phyloP scores from a whole-genome alignment of 768 basidiomycete species.

The Pisolithus marmoratus region DNA sequence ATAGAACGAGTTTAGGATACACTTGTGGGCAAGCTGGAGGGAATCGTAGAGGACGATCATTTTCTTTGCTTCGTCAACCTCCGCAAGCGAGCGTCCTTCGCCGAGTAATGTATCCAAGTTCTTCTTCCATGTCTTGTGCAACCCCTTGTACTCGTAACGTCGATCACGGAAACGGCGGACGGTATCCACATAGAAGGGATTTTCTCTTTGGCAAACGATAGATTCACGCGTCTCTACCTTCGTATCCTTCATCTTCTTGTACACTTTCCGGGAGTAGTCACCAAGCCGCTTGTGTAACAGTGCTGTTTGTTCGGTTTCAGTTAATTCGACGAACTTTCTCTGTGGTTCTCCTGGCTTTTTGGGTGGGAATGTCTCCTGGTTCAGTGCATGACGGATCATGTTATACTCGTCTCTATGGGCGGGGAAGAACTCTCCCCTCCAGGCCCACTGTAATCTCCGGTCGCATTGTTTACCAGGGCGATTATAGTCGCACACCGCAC shows the following conservation, averaged over 20 bases:
- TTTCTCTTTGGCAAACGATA: constrained; percentile 96
- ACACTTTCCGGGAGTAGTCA: constrained; percentile 97
- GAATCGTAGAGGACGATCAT: constrained; percentile 99
- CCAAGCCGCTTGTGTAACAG: constrained; percentile 94
- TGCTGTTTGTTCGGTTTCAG: constrained; percentile 81
- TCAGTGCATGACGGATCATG: constrained; percentile 96
- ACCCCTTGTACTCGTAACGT: constrained; percentile 97
- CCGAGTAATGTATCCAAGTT: constrained; percentile 72
- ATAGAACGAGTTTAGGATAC: constrained; percentile 99
- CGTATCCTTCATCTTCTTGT: constrained; percentile 97
- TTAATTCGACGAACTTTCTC: constrained; percentile 79
- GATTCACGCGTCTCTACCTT: constrained; percentile 90
- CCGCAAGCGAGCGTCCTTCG: constrained; percentile 71
- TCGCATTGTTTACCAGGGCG: constrained; percentile 95
- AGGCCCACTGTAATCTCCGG: constrained; percentile 92
- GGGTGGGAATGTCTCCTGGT: constrained; percentile 89
- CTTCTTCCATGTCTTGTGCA: constrained; percentile 99
- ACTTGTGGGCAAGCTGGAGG: constrained; percentile 97
- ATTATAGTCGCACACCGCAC: constrained; percentile 98
- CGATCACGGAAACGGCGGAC: constrained; percentile 96
- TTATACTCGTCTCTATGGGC: constrained; percentile 96
- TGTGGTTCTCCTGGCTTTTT: constrained; percentile 67
- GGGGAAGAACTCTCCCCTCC: constrained; percentile 98
- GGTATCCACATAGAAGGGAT: constrained; percentile 99
- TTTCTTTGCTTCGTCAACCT: constrained; percentile 96